Evolutionary conservation across 164 flowering plant genomes (phyloP), one percentile per base, ranked within the genome.

Genomic region (Tinospora cordifolia): DNA sequence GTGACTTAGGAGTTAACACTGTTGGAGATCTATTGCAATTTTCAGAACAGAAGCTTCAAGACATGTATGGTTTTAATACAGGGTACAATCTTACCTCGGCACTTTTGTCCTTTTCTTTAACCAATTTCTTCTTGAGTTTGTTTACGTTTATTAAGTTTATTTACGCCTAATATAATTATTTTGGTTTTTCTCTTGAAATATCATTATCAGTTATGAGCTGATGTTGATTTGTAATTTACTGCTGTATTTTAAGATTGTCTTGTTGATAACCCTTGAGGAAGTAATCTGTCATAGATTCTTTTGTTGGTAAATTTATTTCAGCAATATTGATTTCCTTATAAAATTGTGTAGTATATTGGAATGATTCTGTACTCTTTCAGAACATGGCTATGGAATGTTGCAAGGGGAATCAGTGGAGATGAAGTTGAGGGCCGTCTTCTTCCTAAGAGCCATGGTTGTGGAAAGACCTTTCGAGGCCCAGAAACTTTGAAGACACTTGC

Each of bases 371-470:
- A 11, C n/a, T 22, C 75, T 79, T 75, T 7, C 79, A 91, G 97
- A 58, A 85, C 99, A 36, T 94, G 99, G 99, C 76, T 94, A 73
- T 94, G 99, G 99, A 94, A 91, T 79, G 82, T 81, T 73, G 93
- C 99, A 27, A 83, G 99, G 80, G 99, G 97, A 44, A 84, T 90
- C 65, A 84, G 78, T 77, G 99, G 99, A 69, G 99, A 94, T 63
- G 95, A 89, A 84, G 97, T 94, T 74, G 81, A 89, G 79, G 91
- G 85, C 21, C 96, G 97, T 68, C 88, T 90, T 72, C 93, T 94
- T 74, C 90, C 99, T 64, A 91, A 91, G 70, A 94, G 99, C 75
- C 99, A 94, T 87, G 99, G 97, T 75, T 83, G 92, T 79, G 97
- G 97, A 76, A 94, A 94, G 79, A 83, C 90, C 75, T 94, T 92